A percentile compares a stretch with the other conserved stretches of the same genome.
Evolutionary conservation across 129 eudicot species (phyloP).

Genomic region (Helianthus tuberosus): DNA sequence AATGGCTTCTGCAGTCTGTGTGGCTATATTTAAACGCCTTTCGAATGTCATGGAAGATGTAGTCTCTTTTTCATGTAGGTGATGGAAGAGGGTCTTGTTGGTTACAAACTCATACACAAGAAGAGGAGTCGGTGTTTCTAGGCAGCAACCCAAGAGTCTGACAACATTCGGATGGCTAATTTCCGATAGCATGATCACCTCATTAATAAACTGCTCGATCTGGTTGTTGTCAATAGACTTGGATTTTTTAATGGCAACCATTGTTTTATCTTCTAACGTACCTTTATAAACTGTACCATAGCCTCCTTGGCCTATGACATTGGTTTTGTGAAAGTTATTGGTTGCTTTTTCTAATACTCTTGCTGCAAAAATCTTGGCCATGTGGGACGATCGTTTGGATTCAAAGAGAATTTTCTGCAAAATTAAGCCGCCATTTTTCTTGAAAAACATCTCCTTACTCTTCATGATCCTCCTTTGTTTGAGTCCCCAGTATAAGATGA

Average conservation of each 20-base stretch:
- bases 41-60: conserved; percentile 13
- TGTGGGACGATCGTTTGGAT: conserved; percentile 18
- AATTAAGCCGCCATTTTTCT: conserved; percentile 38
- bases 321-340: conserved; percentile 25
- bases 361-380: conserved; percentile 28
- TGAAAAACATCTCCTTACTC: conserved; percentile 24
- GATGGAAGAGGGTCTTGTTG: conserved; percentile 33
- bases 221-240: conserved; percentile 29
- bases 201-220: conserved; percentile 37
- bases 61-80: conserved; percentile 18
- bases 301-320: conserved; percentile 27
- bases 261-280: conserved; percentile 16
- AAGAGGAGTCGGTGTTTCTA: conserved; percentile 36
- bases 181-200: conserved; percentile 38
- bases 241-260: conserved; percentile 24
- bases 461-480: conserved; percentile 29
- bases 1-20: conserved; percentile 24
- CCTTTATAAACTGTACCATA: conserved; percentile 32
- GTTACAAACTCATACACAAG: conserved; percentile 29
- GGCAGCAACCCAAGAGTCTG: conserved; percentile 31
- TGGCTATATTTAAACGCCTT: conserved; percentile 22
- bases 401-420: conserved; percentile 30
- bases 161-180: conserved; percentile 33
- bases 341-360: conserved; percentile 26
- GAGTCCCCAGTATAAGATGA: conserved; percentile 14